phyloP scores from a whole-genome alignment of 1,284 basidiomycete genomes.

The Schizophyllum amplum region DNA sequence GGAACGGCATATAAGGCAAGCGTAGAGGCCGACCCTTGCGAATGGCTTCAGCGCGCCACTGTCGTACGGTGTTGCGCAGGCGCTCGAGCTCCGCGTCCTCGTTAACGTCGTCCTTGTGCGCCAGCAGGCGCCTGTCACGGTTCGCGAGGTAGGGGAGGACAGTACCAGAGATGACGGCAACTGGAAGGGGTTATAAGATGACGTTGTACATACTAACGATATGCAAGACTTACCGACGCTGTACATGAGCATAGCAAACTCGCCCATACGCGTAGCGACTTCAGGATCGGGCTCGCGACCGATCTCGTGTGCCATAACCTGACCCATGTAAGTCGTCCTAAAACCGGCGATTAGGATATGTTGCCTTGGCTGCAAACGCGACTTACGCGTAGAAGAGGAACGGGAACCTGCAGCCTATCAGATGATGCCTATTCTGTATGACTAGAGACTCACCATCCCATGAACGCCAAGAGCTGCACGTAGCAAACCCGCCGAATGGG shows the following conservation, averaged over 20 bases:
- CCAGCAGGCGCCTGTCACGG: slow-evolving; percentile 71
- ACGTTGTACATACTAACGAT: slow-evolving; percentile 3
- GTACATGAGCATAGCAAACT: slow-evolving; percentile 85
- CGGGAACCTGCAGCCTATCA: slow-evolving; percentile 60
- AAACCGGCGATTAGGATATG: neutral
- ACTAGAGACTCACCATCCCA: slow-evolving; percentile 67
- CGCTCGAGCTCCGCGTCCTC: slow-evolving; percentile 66
- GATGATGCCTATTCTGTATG: neutral
- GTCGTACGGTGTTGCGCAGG: slow-evolving; percentile 60
- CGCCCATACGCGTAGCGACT: slow-evolving; percentile 77
- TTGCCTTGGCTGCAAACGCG: neutral
- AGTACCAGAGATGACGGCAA: slow-evolving; percentile 79
- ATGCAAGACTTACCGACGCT: slow-evolving; percentile 63
- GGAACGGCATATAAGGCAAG: slow-evolving; percentile 80
- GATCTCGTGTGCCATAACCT: slow-evolving; percentile 80
- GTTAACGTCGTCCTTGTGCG: slow-evolving; percentile 60
- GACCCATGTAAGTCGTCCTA: slow-evolving; percentile 85
- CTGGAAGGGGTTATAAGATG: slow-evolving; percentile 29
- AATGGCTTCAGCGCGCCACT: slow-evolving; percentile 79
- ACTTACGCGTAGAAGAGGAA: slow-evolving; percentile 87
- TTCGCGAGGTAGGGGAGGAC: slow-evolving; percentile 77
- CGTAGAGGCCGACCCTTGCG: slow-evolving; percentile 62
- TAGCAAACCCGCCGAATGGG: slow-evolving; percentile 85
- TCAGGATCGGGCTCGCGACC: slow-evolving; percentile 70
- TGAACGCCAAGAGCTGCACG: slow-evolving; percentile 86